Evolutionary conservation across 2,329 filamentous ascomycete species (phyloP).

Genomic region (Laburnicola sp.): DNA sequence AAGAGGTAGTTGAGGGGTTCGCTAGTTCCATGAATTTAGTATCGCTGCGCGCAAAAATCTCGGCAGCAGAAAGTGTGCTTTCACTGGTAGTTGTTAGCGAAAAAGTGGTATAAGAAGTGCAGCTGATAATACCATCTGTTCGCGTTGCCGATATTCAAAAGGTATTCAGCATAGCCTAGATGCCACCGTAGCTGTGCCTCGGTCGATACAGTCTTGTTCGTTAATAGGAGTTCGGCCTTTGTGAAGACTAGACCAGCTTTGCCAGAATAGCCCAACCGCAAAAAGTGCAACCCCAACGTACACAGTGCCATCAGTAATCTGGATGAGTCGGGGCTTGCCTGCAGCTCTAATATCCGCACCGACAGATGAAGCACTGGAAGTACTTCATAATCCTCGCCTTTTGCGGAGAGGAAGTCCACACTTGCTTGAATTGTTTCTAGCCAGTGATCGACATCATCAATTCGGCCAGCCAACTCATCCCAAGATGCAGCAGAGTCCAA

Average conservation of each 20-base stretch:
- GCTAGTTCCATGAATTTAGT: constrained; percentile 33
- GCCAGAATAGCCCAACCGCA: constrained; percentile 63
- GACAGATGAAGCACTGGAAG: constrained; percentile 56
- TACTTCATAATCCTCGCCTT: constrained; percentile 57
- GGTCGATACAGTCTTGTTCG: constrained; percentile 46
- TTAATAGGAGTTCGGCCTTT: constrained; percentile 58
- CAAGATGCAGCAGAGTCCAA: constrained; percentile 35
- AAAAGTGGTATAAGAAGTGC: not conserved
- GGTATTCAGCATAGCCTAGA: constrained; percentile 74
- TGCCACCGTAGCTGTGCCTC: constrained; percentile 62
- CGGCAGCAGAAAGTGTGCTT: constrained; percentile 34
- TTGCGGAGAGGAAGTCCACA: constrained; percentile 61
- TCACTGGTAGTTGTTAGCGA: constrained; percentile 28
- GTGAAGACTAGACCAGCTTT: constrained; percentile 62
- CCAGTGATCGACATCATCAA: constrained; percentile 58
- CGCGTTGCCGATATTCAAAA: constrained; percentile 66
- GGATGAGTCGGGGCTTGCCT: constrained; percentile 41
- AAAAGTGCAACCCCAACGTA: constrained; percentile 58
- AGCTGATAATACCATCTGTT: constrained; percentile 56
- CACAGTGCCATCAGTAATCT: constrained; percentile 49
- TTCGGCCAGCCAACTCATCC: constrained; percentile 45
- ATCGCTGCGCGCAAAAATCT: constrained; percentile 34
- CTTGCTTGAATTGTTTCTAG: constrained; percentile 57
- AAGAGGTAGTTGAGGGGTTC: constrained; percentile 37
- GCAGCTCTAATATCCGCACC: constrained; percentile 53